Evolutionary conservation across 208 protist genomes (phyloP).

Genomic region (Leishmania mexicana): DNA sequence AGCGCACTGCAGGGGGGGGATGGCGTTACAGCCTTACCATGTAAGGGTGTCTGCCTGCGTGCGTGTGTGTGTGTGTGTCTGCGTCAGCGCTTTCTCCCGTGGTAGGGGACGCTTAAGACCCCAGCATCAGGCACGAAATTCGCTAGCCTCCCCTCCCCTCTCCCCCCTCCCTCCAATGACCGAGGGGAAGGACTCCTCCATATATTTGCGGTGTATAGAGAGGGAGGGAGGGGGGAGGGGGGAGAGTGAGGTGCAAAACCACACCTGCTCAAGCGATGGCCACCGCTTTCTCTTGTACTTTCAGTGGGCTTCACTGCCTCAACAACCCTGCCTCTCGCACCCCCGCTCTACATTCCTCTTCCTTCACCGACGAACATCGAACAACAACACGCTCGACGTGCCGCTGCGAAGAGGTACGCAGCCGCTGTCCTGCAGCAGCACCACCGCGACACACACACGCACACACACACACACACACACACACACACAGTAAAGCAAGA

Average conservation of each 20-base stretch:
- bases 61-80: not conserved
- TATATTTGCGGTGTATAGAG: not conserved
- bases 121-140: not conserved
- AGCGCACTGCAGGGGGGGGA: not conserved
- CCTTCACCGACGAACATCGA: not conserved
- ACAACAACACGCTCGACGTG: not conserved
- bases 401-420: not conserved
- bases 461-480: no score
- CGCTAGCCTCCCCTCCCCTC: not conserved
- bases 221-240: not conserved
- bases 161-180: not conserved
- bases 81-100: not conserved
- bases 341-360: not conserved
- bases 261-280: not conserved
- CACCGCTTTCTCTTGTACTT: not conserved
- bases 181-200: not conserved
- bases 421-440: not conserved
- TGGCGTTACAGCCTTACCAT: not conserved
- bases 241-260: not conserved
- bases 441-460: not conserved
- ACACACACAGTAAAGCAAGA: not conserved
- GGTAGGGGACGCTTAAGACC: not conserved
- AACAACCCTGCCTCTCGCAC: not conserved
- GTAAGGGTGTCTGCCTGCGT: not conserved
- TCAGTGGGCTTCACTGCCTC: not conserved